Base-by-base conservation (phyloP, 805 yeast genomes). In the Sugiyamaella floridensis region DNA sequence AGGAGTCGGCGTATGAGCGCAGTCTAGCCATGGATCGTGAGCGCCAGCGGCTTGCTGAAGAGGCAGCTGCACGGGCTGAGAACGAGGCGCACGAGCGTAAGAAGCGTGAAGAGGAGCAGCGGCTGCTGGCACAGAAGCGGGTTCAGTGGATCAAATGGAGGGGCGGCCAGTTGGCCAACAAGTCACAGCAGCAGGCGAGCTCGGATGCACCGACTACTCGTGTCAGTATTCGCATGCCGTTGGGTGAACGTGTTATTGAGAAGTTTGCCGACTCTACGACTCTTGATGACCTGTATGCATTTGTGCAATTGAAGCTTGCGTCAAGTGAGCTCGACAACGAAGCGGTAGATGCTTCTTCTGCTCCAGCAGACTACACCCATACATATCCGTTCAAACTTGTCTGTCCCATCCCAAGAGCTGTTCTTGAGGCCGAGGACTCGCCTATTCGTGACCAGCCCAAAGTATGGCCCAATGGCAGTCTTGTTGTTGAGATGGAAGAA, bases 1-100 rank as follows among this genome's bases (percentile, higher is more conserved):
- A 90, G 67, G 93, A 89, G 62, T 70, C 77, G 45, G 89, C 93
- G 18, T 89, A 82, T 68, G 82, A 83, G 62, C 77, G 77, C 37
- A 82, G 95, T 0, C 71, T 90, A 37, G 76, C 77, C 15, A 74
- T 79, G 37, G 98, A 90, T 68, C 76, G 82, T 73, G 83, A 32
- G 77, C 65, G 73, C 47, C 56, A 58, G 34, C 61, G 62, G 49
- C 53, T 52, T 19, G 63, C 52, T n/a, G 53, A 55, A 18, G 58
- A 59, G 48, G 56, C 57, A 45, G 56, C 58, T 22, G 57, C 53
- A 40, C 53, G 55, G 11, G 43, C 43, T 26, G 55, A 55, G 45
- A 60, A 50, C n/a, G 59, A 57, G 20, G 37, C 12, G 37, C 53
- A 49, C 16, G 60, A 54, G 43, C 57, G 55, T 42, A 55, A 51